These are phyloP conservation scores for Chalciporus sp. DNA, from an alignment of 1,284 basidiomycete species.

Conservation along the genomic window DNA sequence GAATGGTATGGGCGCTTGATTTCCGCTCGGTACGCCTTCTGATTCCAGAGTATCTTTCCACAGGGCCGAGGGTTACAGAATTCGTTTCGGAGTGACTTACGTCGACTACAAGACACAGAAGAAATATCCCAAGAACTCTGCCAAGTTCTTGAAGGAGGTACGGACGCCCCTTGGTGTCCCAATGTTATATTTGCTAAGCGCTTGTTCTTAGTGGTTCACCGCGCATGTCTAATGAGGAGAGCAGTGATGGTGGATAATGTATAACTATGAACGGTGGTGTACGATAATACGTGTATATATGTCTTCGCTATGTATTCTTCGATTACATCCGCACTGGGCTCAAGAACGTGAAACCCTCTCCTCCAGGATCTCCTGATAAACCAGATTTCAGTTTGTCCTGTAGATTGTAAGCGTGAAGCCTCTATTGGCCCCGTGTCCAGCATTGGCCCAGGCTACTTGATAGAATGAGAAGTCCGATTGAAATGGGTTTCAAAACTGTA, in stretches of 20 bases:
- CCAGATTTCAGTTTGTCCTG: too few species aligned
- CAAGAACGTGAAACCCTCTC: not conserved
- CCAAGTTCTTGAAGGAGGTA: constrained; percentile 52
- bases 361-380: not conserved
- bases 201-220: constrained; percentile 4
- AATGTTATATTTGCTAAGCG: not conserved
- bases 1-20: not conserved
- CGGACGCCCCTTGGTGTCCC: not conserved
- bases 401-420: too few species aligned
- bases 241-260: not conserved
- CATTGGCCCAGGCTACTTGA: not conserved
- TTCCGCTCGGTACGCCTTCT: not conserved
- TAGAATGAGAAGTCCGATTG: not conserved
- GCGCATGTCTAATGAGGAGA: not conserved
- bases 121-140: constrained; percentile 70
- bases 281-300: not conserved
- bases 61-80: constrained; percentile 66
- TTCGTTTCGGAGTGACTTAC: constrained; percentile 68
- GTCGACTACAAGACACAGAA: constrained; percentile 73
- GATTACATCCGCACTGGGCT: not conserved
- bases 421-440: too few species aligned
- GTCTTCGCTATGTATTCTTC: not conserved
- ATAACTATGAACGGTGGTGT: not conserved
- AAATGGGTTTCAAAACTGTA: not conserved
- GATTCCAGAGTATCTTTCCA: not conserved